Base-by-base conservation (phyloP, 1,284 basidiomycete genomes). In the Rhodotorula mucilaginosa region DNA sequence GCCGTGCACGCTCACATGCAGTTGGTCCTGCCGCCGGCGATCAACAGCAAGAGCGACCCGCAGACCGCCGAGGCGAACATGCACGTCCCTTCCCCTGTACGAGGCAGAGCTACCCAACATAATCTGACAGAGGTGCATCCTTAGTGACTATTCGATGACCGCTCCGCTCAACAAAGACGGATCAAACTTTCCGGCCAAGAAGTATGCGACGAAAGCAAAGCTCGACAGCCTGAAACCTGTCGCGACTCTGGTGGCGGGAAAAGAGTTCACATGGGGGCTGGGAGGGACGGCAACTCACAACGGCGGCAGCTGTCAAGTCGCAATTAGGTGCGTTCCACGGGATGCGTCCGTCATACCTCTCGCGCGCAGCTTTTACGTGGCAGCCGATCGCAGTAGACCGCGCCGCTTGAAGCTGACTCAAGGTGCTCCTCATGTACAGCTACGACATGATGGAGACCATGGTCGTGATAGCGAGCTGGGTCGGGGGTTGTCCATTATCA, bases 361-460 rank as follows among this genome's bases (percentile, higher is more conserved):
- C 26, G 26, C 26, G 26, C 26, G 26, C 26, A 26, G 26, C 26
- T 26, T 44, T 13, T 44, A 10, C 39, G 39, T 13, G 39, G 18
- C 39, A 10, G 44, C 46, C 58, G 3, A n/a, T 21, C 19, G n/a
- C 16, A 1, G 29, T 2, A 18, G 2, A 46, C 39, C 61, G 31
- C 39, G 13, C 29, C 2, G 19, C 23, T 26, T 29, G 18, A 12
- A 23, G 26, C 7, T 64, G 29, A 46, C 34, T 19, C 3, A 13
- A 10, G 6, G 0, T 39, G 15, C 5, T 10, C 23, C 58, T 0
- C 58, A 15, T 19, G 19, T 23, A 2, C 57, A 48, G 57, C 23
- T 82, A 82, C 76, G 83, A 84, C 73, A 39, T 76, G n/a, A 82
- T 82, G 58, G 69, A 74, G 47, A 81, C 80, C 0, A 83, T 81